These are phyloP conservation scores for Cyanidioschyzon merolae DNA, from an alignment of 23 red algal species.

Conservation along the genomic window DNA sequence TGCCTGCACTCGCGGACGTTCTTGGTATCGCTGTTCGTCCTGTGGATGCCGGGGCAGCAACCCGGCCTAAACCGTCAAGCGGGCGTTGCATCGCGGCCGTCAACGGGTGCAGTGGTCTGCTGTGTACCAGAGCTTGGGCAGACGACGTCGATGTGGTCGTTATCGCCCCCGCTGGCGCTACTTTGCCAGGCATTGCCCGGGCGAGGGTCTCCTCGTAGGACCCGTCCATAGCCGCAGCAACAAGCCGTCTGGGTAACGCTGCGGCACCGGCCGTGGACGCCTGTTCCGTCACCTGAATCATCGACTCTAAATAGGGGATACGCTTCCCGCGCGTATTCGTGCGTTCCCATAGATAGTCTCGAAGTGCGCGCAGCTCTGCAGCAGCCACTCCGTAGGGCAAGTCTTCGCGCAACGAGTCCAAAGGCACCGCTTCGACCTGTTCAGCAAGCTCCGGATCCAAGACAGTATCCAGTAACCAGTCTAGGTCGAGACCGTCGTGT, in stretches of 20 bases:
- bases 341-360: not conserved
- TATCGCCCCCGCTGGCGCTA: not conserved
- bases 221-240: not conserved
- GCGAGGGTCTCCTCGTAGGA: not conserved
- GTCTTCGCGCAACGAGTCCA: not conserved
- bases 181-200: not conserved
- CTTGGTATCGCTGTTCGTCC: not conserved
- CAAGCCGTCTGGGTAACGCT: not conserved
- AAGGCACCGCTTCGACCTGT: not conserved
- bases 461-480: slow-evolving; percentile 3
- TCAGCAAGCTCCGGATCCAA: slow-evolving; percentile 1
- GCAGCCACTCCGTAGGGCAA: not conserved
- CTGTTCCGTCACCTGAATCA: not conserved
- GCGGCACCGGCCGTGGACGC: not conserved
- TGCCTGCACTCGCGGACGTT: not conserved
- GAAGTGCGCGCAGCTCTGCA: not conserved
- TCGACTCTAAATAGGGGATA: not conserved
- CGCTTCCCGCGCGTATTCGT: not conserved
- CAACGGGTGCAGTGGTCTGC: not conserved
- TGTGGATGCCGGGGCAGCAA: not conserved
- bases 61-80: not conserved
- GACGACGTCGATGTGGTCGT: not conserved
- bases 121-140: not conserved
- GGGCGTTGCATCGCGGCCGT: not conserved
- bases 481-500: not conserved